Evolutionary conservation across 495 filamentous ascomycete species (phyloP).

Genomic region (Penicillium steckii): DNA sequence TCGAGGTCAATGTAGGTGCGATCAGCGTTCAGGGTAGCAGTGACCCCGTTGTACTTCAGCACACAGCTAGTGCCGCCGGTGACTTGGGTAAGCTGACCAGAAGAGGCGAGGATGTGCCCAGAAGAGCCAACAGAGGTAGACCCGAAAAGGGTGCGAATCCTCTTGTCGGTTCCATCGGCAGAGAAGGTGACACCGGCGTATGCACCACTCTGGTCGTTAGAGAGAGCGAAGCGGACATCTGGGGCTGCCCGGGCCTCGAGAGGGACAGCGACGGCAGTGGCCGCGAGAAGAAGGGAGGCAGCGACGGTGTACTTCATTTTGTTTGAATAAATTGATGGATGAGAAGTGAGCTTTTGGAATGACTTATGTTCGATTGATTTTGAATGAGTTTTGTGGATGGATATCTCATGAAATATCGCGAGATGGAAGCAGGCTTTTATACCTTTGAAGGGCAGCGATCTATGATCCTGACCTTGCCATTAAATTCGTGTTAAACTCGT

Average conservation of each 20-base stretch:
- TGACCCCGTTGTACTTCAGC: slow-evolving; percentile 13
- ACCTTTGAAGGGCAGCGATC: neutral
- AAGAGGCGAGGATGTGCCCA: slow-evolving; percentile 18
- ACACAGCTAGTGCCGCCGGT: slow-evolving; percentile 16
- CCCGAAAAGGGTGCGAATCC: slow-evolving; percentile 19
- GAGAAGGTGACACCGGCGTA: slow-evolving; percentile 15
- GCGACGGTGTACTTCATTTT: slow-evolving; percentile 26
- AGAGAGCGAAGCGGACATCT: slow-evolving; percentile 18
- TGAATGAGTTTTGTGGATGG: neutral
- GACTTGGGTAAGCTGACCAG: slow-evolving; percentile 20
- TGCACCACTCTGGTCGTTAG: slow-evolving; percentile 26
- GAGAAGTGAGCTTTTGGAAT: neutral
- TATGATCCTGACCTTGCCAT: too few relatives aligned
- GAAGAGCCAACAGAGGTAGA: slow-evolving; percentile 14
- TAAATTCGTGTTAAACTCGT: neutral
- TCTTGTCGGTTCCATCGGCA: slow-evolving; percentile 11
- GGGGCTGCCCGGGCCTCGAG: slow-evolving; percentile 11
- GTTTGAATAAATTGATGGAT: neutral
- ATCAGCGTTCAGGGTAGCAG: slow-evolving; percentile 16
- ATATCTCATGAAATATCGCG: neutral
- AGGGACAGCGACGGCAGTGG: slow-evolving; percentile 12
- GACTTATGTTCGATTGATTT: neutral
- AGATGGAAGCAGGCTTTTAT: neutral
- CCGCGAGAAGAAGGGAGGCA: slow-evolving; percentile 14
- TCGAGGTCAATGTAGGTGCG: slow-evolving; percentile 21